Conservation (phyloP, 2,329 filamentous ascomycete species). For the Clonostachys chloroleuca region DNA sequence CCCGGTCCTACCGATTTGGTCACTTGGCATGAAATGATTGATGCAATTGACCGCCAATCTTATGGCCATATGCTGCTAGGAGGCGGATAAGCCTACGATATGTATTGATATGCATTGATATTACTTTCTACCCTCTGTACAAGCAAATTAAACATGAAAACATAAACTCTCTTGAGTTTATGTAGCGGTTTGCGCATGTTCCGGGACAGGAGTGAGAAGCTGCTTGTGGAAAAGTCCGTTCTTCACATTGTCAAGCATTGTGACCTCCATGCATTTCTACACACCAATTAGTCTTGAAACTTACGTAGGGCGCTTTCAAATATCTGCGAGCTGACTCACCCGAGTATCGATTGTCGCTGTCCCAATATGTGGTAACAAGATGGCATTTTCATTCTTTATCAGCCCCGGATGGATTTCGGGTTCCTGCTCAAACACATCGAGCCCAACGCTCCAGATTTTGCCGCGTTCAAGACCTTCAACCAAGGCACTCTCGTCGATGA, state of each 20-base stretch:
- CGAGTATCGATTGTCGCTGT: conserved; percentile 6
- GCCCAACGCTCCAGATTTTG: conserved; percentile 53
- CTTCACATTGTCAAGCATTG: conserved; percentile 2
- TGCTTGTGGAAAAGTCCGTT: conserved; percentile 1
- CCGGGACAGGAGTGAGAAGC: conserved; percentile 3
- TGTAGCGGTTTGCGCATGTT: no score
- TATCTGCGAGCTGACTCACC: background rate
- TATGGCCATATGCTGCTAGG: no score
- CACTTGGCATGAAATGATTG: no score
- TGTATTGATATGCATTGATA: no score
- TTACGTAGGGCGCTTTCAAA: background rate
- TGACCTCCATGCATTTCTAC: conserved; percentile 10
- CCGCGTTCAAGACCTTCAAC: conserved; percentile 62
- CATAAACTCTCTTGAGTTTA: no score
- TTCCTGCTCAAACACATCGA: conserved; percentile 71
- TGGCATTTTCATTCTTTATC: conserved; percentile 3
- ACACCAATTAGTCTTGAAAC: background rate
- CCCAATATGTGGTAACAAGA: conserved; percentile 7
- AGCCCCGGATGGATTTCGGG: conserved; percentile 27
- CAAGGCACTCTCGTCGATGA: conserved; percentile 67
- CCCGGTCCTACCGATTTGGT: no score
- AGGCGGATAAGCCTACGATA: no score
- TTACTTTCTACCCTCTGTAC: no score
- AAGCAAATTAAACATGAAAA: no score
- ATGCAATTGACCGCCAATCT: no score